Base-by-base conservation (phyloP, 345 rosid species). In the Eucalyptus sp. region DNA sequence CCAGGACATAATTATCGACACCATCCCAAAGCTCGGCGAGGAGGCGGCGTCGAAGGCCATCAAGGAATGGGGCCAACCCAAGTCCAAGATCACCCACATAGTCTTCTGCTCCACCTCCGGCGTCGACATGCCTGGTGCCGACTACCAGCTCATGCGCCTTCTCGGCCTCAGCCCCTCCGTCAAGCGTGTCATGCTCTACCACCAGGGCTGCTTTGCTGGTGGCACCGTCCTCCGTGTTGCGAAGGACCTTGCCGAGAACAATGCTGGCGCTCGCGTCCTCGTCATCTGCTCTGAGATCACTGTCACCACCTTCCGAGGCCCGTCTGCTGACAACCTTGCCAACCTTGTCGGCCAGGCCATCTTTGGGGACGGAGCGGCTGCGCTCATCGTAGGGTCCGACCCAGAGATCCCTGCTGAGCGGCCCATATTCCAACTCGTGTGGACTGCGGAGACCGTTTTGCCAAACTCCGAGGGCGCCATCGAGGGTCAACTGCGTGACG, bases 61-160 rank as follows among this genome's bases (percentile, higher is more conserved):
- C 22, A 8, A 44, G n/a, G 89, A 87, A 66, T 89, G 90, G 90
- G 90, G 88, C 68, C 86, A 29, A 5, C 41, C 89, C 17, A 87
- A 80, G 87, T 90, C 91, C 71, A 80, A 54, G 86, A 87, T 90
- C 83, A 87, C 89, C 25, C 91, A 90, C 87, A 80, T 89, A 37
- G 68, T 89, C 4, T 56, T 52, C 64, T 48, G 71, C 86, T 43
- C 87, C n/a, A 87, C 87, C 79, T 52, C 91, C 9, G 87, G 87
- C 2, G 81, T 87, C 7, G 44, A 89, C 54, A 89, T 89, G 91
- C 91, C 89, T 7, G 89, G 91, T 2, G 89, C 87, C 10, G 89
- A 87, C 86, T 79, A 22, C 79, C 86, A 87, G 27, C 62, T 89
- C 87, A 87, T 54, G 79, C 31, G 56, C 50, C 86, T 89, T 51